These are phyloP conservation scores for Penicillium odoratum DNA, from an alignment of 495 filamentous ascomycete genomes.

Conservation along the genomic window DNA sequence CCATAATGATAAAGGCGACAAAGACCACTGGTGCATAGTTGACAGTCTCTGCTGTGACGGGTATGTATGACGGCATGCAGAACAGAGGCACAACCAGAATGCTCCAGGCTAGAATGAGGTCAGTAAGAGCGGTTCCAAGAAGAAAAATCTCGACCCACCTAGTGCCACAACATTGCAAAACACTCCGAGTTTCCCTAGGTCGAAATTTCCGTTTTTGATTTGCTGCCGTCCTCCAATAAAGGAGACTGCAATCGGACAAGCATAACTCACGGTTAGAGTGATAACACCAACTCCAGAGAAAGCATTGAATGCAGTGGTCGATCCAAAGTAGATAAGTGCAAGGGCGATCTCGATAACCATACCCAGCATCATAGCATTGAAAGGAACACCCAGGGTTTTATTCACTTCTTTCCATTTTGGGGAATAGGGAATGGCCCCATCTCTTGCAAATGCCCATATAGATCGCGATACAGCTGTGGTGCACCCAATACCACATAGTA, in stretches of 20 bases:
- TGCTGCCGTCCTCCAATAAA: constrained; percentile 44
- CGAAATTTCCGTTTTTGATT: constrained; percentile 52
- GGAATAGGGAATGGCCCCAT: constrained; percentile 59
- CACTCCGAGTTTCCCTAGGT: constrained; percentile 55
- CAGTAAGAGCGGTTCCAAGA: not conserved
- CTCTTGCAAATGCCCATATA: constrained; percentile 58
- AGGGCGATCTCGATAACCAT: constrained; percentile 52
- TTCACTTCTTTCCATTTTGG: constrained; percentile 55
- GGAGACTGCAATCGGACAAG: constrained; percentile 51
- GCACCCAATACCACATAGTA: constrained; percentile 15
- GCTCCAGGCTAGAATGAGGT: constrained; percentile 50
- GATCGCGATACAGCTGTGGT: constrained; percentile 15
- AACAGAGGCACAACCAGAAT: constrained; percentile 53
- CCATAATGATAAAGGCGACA: constrained; percentile 50
- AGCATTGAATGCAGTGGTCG: constrained; percentile 56
- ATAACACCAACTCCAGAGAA: constrained; percentile 63
- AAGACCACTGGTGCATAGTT: constrained; percentile 61
- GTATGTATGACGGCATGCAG: constrained; percentile 42
- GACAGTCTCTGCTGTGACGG: constrained; percentile 40
- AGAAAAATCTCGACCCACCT: constrained; percentile 41
- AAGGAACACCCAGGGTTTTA: constrained; percentile 48
- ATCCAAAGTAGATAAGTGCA: constrained; percentile 58
- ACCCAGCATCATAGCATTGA: constrained; percentile 52
- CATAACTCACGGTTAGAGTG: constrained; percentile 54
- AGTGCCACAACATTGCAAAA: constrained; percentile 53